Base-by-base conservation (phyloP, 2,329 filamentous ascomycete genomes). In the Hypoxylon sp. region DNA sequence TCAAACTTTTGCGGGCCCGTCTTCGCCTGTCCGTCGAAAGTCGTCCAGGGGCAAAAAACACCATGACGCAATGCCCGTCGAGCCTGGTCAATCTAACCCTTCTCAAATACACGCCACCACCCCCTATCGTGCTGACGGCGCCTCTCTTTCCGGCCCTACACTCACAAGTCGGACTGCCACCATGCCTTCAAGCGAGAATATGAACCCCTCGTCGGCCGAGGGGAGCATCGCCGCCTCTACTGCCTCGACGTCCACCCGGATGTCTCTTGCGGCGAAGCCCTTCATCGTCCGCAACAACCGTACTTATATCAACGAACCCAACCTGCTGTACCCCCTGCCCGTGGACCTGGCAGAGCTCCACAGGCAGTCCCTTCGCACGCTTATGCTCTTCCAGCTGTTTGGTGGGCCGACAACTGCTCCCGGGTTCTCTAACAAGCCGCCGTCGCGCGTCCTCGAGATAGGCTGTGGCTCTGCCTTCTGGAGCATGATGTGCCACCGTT, bases 381-480 rank as follows among this genome's bases (percentile, higher is more conserved):
- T 96, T 65, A 83, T 97, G 61, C 81, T 92, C 48, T 88, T 91
- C 65, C 87, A 91, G 69, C 84, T 96, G 27, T 92, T 95, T 68
- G 91, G 92, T 40, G 86, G 86, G 9, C 90, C 92, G 0, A 83
- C 95, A 53, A 93, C 90, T 74, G 89, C 88, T 7, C 88, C 89
- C 1, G 79, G 80, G 24, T 82, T 91, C 50, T 77, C 81, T 38
- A 81, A 85, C 62, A 85, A 85, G 42, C 87, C 90, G 17, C 93
- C 93, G 0, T 83, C 82, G 67, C 88, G 87, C 63, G 88, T 98
- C 23, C 81, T 98, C 20, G 94, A 98, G 70, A 77, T 97, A 27
- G 92, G 88, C 24, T 98, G 94, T 73, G 93, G 93, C 15, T 89
- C 89, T 17, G 94, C 87, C 20, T 90, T 96, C 71, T 97, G 93